Base-by-base conservation (phyloP, 2,329 filamentous ascomycete species). In the Epichloe gansuensis region DNA sequence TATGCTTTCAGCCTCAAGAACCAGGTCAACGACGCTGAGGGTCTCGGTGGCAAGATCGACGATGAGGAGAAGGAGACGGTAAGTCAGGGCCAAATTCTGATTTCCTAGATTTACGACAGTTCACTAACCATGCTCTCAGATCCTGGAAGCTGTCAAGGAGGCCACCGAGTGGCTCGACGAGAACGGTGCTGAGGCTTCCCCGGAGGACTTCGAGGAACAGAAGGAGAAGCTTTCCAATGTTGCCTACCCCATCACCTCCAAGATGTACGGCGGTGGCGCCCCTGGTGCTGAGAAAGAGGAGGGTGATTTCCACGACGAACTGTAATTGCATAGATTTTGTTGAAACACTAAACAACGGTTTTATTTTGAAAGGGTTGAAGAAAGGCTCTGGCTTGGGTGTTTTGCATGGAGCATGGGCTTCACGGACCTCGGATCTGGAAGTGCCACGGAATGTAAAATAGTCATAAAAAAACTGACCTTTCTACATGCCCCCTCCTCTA, bases 1-100 rank as follows among this genome's bases (percentile, higher is more conserved):
- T 98, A 97, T 75, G 89, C 89, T 62, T 97, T 95, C 82, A 91
- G 81, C 77, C 78, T 98, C 63, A 97, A 97, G 87, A 97, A 95
- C 86, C 93, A 97, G 79, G 85, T 89, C 76, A 91, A 90, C 71
- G 93, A 98, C 59, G 87, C 95, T 62, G 89, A 96, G 58, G 93
- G 91, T 70, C 87, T 97, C 56, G 91, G 91, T 72, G 89, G 90
- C 75, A 96, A 97, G 87, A 93, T 98, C 64, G 88, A 93, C 58
- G 91, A 95, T 51, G 91, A 97, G 63, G 93, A 98, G 75, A 97
- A 97, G 87, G 90, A 97, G 74, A 84, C 89, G 63, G 82, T 85
- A 76, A 80, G 80, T 39, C 5, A 15, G 3, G 3, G 68, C 3
- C 40, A n/a, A 13, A 2, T n/a, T 17, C 1, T 27, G 25, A 23